A percentile compares a stretch with the other conserved stretches of the same genome.
Conservation (phyloP, 2,329 filamentous ascomycete genomes). For the Hymenoscyphus scutula region DNA sequence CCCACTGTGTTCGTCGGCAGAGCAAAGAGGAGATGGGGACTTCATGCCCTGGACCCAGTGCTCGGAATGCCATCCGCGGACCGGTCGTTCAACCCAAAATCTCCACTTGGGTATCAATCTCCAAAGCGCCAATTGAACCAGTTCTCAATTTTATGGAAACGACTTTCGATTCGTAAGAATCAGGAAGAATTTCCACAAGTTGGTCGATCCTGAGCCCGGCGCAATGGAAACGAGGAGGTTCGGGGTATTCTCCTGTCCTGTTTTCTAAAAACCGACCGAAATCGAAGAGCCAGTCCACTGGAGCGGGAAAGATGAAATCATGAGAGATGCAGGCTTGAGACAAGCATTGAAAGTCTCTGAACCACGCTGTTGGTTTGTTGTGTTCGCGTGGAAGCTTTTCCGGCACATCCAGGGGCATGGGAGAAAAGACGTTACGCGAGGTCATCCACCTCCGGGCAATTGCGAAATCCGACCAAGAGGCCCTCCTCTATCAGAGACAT, state of each 20-base stretch:
- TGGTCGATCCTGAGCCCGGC: neutral
- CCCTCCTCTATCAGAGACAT: neutral
- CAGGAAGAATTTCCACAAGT: neutral
- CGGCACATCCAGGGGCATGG: neutral
- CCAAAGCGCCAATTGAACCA: neutral
- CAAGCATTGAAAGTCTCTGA: too few species aligned
- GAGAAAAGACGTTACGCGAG: neutral
- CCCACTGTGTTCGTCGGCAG: neutral
- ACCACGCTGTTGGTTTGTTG: neutral
- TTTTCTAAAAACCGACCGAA: neutral
- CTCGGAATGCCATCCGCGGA: neutral
- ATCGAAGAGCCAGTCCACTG: neutral
- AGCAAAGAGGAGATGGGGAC: neutral
- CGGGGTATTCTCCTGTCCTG: neutral
- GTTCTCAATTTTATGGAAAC: too few species aligned
- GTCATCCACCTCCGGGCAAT: neutral
- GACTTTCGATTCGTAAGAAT: too few species aligned
- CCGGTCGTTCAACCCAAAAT: neutral
- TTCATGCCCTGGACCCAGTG: neutral
- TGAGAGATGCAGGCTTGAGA: neutral
- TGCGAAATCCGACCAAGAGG: neutral
- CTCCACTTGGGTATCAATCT: neutral
- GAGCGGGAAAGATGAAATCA: neutral
- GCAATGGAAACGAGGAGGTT: neutral
- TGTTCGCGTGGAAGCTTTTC: neutral